Base-by-base conservation (phyloP, 1,284 basidiomycete species). In the Leccinum subatratum region DNA sequence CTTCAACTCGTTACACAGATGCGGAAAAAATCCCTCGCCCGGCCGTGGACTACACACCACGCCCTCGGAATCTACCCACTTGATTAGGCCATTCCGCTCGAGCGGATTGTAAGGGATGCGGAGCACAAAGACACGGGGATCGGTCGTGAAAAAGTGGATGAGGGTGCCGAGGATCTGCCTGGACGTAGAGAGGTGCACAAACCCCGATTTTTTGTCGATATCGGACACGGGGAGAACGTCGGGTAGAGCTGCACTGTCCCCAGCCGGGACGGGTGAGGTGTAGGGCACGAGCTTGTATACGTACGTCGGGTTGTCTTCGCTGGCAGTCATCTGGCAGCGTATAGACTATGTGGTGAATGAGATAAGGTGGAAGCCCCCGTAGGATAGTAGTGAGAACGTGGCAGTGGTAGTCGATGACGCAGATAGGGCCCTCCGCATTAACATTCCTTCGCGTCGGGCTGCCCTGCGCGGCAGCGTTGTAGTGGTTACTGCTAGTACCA, bases 331-430 rank as follows among this genome's bases (percentile, higher is more conserved):
- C 32, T 45, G 16, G 90, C 88, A 22, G 88, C 80, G 73, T 88
- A 93, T 63, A 92, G 80, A 72, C 81, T 90, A 73, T 86, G 85
- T 54, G 82, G 77, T 70, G 69, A 74, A 78, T 65, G 77, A 70
- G 58, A 73, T 68, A 51, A 63, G 51, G 72, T 65, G 39, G 68
- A 28, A 3, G 68, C 54, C 4, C 67, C 70, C 68, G 74, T 72
- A 72, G 74, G 72, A 75, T 82, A 78, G 72, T 81, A 77, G 71
- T 81, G 77, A 65, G 62, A 57, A 69, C 45, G 45, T n/a, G n/a
- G 20, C 48, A 51, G 48, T 67, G 12, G 77, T 77, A 58, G 79
- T 75, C 62, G 79, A 77, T 68, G 81, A 72, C 42, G 84, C 81
- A 54, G 88, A 85, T 61, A 82, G 79, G 81, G 86, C 84, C 2